These are phyloP conservation scores for Pyrus pyrifolia DNA, from an alignment of 306 rosid genomes.

Conservation along the genomic window DNA sequence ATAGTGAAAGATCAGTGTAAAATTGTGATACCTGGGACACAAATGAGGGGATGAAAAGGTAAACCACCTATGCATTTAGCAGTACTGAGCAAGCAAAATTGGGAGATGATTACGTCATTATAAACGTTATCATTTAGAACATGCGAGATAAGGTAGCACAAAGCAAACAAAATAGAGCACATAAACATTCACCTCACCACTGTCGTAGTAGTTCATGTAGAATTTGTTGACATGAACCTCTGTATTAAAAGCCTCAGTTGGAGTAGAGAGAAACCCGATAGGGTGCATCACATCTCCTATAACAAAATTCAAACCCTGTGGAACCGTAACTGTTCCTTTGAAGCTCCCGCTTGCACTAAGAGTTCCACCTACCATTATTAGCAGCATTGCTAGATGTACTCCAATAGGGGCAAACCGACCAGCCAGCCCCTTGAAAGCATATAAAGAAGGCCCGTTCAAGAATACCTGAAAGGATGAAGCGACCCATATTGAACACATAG, in stretches of 20 bases:
- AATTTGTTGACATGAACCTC: conserved; percentile 91
- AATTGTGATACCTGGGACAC: conserved; percentile 73
- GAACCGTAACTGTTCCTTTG: conserved; percentile 89
- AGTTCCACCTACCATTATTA: conserved; percentile 92
- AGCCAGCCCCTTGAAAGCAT: conserved; percentile 83
- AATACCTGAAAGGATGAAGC: conserved; percentile 52
- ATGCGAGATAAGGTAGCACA: not conserved
- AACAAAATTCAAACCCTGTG: conserved; percentile 91
- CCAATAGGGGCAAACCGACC: conserved; percentile 95
- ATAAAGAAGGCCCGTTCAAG: conserved; percentile 75
- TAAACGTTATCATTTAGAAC: not conserved
- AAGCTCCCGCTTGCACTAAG: conserved; percentile 93
- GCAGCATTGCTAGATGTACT: conserved; percentile 81
- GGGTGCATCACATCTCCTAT: conserved; percentile 88
- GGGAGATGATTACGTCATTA: not conserved
- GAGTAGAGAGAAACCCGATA: conserved; percentile 70
- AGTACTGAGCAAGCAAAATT: not conserved
- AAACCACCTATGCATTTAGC: not conserved
- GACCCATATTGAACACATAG: conserved; percentile 8
- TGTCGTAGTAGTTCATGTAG: conserved; percentile 80
- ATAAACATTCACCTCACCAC: conserved; percentile 72
- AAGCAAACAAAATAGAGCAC: not conserved
- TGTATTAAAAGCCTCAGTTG: conserved; percentile 72
- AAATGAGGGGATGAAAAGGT: not conserved
- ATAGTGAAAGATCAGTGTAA: conserved; percentile 75